Percentiles rank a stretch among this genome's conserved stretches.
phyloP scores from a whole-genome alignment of 108 stramenopile genomes.

The Fistulifera pelliculosa region DNA sequence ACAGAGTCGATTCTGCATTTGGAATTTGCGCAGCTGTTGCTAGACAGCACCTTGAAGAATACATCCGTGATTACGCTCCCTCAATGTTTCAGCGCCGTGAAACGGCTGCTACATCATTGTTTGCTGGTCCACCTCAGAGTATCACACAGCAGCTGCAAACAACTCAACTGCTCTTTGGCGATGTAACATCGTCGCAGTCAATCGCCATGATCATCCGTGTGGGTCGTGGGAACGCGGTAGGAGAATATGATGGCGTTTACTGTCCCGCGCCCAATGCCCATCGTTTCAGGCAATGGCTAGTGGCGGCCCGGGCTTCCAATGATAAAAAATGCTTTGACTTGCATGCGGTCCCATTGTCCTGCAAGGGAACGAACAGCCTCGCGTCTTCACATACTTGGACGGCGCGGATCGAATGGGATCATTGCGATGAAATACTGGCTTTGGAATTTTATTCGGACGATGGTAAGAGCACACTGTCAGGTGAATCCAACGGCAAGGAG shows the following conservation, averaged over 20 bases:
- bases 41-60: background rate
- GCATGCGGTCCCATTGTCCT: conserved; percentile 40
- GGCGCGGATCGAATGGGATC: no score
- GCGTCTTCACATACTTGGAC: no score
- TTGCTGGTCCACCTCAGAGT: no score
- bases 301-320: conserved; percentile 29
- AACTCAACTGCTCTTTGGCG: no score
- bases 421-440: conserved; percentile 13
- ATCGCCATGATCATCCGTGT: no score
- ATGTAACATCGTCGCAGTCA: no score
- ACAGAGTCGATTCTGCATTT: conserved; percentile 15
- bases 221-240: no score
- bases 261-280: conserved; percentile 1
- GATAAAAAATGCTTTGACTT: conserved; percentile 26
- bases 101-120: no score
- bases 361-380: conserved; percentile 7
- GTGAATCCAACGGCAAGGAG: conserved; percentile 14
- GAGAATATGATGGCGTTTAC: no score
- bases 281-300: conserved; percentile 43
- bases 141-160: no score
- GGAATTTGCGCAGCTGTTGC: conserved; percentile 22
- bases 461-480: conserved; percentile 53
- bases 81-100: no score
- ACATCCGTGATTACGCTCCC: no score
- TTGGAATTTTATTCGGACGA: conserved; percentile 67